Percentiles rank a stretch among this genome's conserved stretches.
Conservation (phyloP, 495 filamentous ascomycete species). For the Xylaria castorea region DNA sequence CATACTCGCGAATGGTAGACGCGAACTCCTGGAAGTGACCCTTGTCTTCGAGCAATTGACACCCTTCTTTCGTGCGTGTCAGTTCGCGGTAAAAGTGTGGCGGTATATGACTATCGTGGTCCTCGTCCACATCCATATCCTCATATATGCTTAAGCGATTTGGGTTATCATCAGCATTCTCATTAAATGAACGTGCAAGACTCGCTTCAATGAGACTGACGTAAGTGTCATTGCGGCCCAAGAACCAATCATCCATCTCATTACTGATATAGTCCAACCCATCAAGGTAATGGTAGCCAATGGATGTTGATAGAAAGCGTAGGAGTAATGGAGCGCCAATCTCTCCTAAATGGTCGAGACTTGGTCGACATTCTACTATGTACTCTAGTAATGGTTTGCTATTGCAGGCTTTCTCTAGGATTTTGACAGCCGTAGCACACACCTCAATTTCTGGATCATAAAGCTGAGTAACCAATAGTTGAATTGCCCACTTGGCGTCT, state of each 20-base stretch:
- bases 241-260: slow-evolving; percentile 99
- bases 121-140: slow-evolving; percentile 56
- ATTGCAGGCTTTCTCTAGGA: slow-evolving; percentile 97
- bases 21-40: slow-evolving; percentile 96
- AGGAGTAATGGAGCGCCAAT: slow-evolving; percentile 94
- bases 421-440: slow-evolving; percentile 93
- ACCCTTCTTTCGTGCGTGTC: slow-evolving; percentile 90
- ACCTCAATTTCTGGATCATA: slow-evolving; percentile 98
- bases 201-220: slow-evolving; percentile 95
- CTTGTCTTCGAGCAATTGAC: slow-evolving; percentile 85
- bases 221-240: slow-evolving; percentile 92
- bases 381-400: slow-evolving; percentile 87
- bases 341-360: slow-evolving; percentile 93
- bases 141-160: slow-evolving; percentile 61
- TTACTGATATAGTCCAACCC: slow-evolving; percentile 97
- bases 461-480: slow-evolving; percentile 92
- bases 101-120: slow-evolving; percentile 69
- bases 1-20: slow-evolving; percentile 82
- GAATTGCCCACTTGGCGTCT: slow-evolving; percentile 90
- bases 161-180: slow-evolving; percentile 62
- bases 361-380: slow-evolving; percentile 95
- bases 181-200: slow-evolving; percentile 84
- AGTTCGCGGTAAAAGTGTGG: slow-evolving; percentile 98
- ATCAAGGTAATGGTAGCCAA: slow-evolving; percentile 97
- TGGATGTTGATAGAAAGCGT: slow-evolving; percentile 91